These are phyloP conservation scores for Podospora bellae-mahoneyi DNA, from an alignment of 495 filamentous ascomycete species.

Conservation along the genomic window DNA sequence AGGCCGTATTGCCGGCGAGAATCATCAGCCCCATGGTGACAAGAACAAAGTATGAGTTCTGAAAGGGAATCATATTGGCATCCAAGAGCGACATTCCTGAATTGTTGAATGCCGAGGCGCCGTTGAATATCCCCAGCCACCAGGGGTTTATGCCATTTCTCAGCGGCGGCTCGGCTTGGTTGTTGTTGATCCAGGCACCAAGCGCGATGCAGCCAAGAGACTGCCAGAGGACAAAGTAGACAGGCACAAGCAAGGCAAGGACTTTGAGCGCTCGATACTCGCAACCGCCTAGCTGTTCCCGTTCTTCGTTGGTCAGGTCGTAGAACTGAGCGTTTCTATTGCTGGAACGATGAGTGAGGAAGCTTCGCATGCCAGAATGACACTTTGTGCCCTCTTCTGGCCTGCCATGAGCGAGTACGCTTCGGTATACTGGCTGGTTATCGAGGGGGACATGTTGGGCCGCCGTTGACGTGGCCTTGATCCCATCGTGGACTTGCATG, in stretches of 20 bases:
- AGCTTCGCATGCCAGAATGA: conserved; percentile 20
- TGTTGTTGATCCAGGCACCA: conserved; percentile 64
- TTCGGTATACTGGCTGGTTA: conserved; percentile 14
- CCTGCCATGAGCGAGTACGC: not conserved
- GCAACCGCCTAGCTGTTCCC: conserved; percentile 69
- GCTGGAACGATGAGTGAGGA: conserved; percentile 38
- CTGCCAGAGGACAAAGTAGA: conserved; percentile 73
- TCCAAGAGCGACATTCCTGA: conserved; percentile 83
- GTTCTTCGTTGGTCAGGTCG: conserved; percentile 61
- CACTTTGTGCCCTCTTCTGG: conserved; percentile 10
- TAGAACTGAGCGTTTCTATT: conserved; percentile 74
- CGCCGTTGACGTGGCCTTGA: conserved; percentile 11
- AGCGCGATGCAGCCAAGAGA: conserved; percentile 67
- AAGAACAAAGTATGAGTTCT: conserved; percentile 64
- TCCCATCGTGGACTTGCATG: not conserved
- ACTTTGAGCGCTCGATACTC: conserved; percentile 78
- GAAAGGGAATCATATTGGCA: conserved; percentile 72
- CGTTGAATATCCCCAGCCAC: conserved; percentile 70
- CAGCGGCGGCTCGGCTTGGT: conserved; percentile 55
- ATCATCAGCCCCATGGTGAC: conserved; percentile 74
- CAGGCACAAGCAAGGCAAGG: conserved; percentile 64
- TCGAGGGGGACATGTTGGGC: conserved; percentile 4
- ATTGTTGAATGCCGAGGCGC: conserved; percentile 80
- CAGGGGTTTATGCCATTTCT: conserved; percentile 62
- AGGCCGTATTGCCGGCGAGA: conserved; percentile 76